These are phyloP conservation scores for Cephalotrichum gorgonifer DNA, from an alignment of 2,329 filamentous ascomycete genomes.

Conservation along the genomic window DNA sequence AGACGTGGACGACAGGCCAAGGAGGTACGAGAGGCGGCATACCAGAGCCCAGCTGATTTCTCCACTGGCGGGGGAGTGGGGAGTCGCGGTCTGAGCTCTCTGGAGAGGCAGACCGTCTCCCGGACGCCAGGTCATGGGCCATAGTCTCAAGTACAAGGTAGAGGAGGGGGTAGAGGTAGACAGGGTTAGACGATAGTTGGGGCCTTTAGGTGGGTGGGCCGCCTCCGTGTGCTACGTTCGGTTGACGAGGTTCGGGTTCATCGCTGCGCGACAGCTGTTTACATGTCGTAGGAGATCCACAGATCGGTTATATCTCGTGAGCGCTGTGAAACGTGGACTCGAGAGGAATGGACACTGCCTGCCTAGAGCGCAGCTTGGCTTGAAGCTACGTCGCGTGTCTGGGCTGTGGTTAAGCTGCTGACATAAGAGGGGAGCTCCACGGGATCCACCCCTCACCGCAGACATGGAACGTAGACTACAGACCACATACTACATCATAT, in stretches of 20 bases:
- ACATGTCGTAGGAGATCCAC: background rate
- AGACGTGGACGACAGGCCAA: background rate
- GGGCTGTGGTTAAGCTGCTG: background rate
- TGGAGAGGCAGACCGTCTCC: slow-evolving; percentile 57
- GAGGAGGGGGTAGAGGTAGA: no score
- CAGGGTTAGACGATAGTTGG: slow-evolving; percentile 12
- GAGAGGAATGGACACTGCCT: background rate
- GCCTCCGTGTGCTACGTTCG: background rate
- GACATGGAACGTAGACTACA: background rate
- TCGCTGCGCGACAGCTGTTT: background rate
- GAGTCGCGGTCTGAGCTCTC: slow-evolving; percentile 76
- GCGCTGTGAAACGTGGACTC: background rate
- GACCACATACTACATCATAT: no score
- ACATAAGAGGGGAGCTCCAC: background rate
- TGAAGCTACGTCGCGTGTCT: background rate
- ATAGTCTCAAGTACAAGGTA: slow-evolving; percentile 35
- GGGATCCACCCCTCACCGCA: no score
- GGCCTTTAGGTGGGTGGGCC: background rate
- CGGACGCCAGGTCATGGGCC: slow-evolving; percentile 51
- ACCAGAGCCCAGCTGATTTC: slow-evolving; percentile 70
- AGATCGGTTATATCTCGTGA: background rate
- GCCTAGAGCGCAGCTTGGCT: background rate
- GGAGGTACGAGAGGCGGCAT: slow-evolving; percentile 19
- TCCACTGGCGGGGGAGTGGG: slow-evolving; percentile 65
- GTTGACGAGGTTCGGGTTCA: background rate